Conservation (phyloP, 2,329 filamentous ascomycete species). For the Ascomycota sp. region DNA sequence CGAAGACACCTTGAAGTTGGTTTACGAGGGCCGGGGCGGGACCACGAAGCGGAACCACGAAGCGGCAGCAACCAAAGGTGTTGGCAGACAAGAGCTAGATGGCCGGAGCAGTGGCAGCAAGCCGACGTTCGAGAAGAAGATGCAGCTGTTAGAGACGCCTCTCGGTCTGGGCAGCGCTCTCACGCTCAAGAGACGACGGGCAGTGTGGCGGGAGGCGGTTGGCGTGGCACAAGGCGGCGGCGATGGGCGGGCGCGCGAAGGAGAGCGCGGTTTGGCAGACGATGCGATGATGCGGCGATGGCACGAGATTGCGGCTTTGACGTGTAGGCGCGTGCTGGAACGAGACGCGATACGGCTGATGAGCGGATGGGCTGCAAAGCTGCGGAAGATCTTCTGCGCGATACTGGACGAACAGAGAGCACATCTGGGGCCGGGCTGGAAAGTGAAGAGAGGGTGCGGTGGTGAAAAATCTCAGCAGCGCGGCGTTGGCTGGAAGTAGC, state of each 20-base stretch:
- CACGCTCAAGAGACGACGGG: too few relatives aligned
- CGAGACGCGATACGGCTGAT: not conserved
- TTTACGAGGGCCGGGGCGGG: slow-evolving; percentile 4
- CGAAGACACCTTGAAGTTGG: slow-evolving; percentile 6
- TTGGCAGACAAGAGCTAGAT: not conserved
- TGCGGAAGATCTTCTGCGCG: slow-evolving; percentile 2
- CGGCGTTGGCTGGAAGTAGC: too few relatives aligned
- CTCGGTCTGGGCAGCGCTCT: too few relatives aligned
- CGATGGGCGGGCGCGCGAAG: too few relatives aligned
- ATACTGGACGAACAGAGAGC: not conserved
- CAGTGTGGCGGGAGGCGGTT: too few relatives aligned
- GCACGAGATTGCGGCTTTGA: not conserved
- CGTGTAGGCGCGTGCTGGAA: not conserved
- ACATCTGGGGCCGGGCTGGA: not conserved
- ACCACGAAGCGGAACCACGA: not conserved
- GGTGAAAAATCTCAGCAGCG: slow-evolving; percentile 2
- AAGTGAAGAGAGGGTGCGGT: not conserved
- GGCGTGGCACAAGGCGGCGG: too few relatives aligned
- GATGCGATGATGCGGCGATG: too few relatives aligned
- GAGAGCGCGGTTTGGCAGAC: too few relatives aligned
- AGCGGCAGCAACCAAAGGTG: not conserved
- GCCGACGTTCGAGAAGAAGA: too few relatives aligned
- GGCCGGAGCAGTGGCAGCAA: too few relatives aligned
- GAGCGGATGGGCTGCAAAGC: not conserved
- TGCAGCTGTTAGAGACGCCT: too few relatives aligned